These are phyloP conservation scores for Fraxinus quadrangulata DNA, from an alignment of 257 asterid genomes.

Conservation along the genomic window DNA sequence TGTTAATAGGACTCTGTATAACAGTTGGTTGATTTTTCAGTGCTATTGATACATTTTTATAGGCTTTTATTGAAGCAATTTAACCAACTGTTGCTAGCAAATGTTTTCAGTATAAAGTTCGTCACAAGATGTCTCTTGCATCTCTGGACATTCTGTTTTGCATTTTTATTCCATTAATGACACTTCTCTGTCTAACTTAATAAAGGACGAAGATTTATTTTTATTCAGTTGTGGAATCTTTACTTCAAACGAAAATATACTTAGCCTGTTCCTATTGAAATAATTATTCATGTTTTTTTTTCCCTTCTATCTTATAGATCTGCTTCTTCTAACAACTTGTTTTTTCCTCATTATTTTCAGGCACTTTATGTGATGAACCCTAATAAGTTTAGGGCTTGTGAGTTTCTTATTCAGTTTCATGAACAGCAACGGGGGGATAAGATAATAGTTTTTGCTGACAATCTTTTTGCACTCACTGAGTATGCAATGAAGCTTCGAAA, in stretches of 20 bases:
- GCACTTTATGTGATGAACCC: constrained; percentile 99
- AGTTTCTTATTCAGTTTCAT: constrained; percentile 90
- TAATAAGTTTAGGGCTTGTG: constrained; percentile 96
- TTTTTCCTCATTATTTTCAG: constrained; percentile 39
- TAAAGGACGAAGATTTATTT: neutral
- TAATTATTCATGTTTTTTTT: constrained; percentile 4
- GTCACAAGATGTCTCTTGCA: neutral
- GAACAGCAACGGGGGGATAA: constrained; percentile 96
- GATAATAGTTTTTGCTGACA: constrained; percentile 95
- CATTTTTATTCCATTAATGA: neutral
- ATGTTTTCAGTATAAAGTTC: neutral
- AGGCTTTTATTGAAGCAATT: neutral
- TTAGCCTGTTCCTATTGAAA: neutral
- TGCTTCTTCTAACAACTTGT: constrained; percentile 26
- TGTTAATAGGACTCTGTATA: neutral
- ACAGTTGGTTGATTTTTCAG: neutral
- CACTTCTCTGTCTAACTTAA: neutral
- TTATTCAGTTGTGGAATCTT: neutral
- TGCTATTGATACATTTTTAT: too few relatives aligned
- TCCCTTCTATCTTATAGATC: neutral
- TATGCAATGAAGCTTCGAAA: constrained; percentile 92
- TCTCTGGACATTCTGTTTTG: neutral
- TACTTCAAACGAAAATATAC: neutral
- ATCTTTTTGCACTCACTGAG: constrained; percentile 95
- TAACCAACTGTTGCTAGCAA: neutral